Evolutionary conservation across 139 green algal genomes (phyloP), one percentile per base, ranked within the genome.

Genomic region (Chlamydomonas incerta): DNA sequence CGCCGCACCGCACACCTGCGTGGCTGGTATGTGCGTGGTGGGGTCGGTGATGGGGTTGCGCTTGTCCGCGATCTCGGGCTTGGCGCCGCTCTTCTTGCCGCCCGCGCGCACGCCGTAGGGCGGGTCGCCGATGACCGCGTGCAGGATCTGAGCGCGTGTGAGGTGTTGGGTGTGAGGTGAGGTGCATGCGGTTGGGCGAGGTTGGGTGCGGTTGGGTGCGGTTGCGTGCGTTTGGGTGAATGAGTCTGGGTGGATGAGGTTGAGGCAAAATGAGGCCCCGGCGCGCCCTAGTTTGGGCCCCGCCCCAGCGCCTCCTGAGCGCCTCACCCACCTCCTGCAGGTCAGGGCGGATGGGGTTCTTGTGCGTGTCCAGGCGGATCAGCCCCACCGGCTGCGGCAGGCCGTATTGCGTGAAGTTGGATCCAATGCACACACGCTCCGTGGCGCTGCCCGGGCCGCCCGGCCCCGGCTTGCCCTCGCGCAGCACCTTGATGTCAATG

Each of bases 41-140:
- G 80, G 66, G 85, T 95, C 71, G 5, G 50, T 18, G 47, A 96
- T 90, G 35, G 65, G 26, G 11, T 86, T 50, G 4, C 89, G 63
- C 31, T 91, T 83, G 23, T 58, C 52, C 24, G 87, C 88, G 26
- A 20, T 1, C 23, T 87, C 82, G 5, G 86, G 31, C 57, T 92
- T 87, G 15, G 73, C 47, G 28, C 87, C 89, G 24, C 74, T 91
- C 90, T 99, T 99, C 37, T 91, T 89, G n/a, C 94, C 97, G 0
- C 97, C 97, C 28, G 97, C 97, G 28, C 97, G 92, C 52, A 99
- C 96, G 41, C 97, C 97, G 81, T 99, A 99, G 0, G 97, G 97
- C 9, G 97, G 97, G 89, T 99, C 97, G 47, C 95, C 96, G 21
- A 99, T 80, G 24, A 99, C 92, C 41, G 93, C 93, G 76, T 98